Percentiles rank a stretch among this genome's conserved stretches.
Evolutionary conservation across 2,329 filamentous ascomycete species (phyloP).

Genomic region (Bipolaris gigantea): DNA sequence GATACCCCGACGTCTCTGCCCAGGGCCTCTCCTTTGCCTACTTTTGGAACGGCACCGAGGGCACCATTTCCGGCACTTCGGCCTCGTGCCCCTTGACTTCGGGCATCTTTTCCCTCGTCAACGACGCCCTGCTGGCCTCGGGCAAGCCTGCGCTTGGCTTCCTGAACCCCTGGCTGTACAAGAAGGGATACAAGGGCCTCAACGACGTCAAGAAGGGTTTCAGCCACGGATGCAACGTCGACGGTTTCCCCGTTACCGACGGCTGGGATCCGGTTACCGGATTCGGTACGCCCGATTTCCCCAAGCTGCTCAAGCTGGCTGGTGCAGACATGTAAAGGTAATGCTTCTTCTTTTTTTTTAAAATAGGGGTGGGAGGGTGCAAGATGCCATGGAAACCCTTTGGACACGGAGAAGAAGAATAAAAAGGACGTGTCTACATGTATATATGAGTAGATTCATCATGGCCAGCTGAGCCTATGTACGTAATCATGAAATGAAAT

Average conservation of each 20-base stretch:
- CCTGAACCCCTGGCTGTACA: conserved; percentile 64
- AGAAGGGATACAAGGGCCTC: conserved; percentile 51
- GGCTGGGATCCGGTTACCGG: conserved; percentile 47
- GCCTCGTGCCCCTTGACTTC: conserved; percentile 62
- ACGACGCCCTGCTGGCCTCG: conserved; percentile 59
- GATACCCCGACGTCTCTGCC: conserved; percentile 64
- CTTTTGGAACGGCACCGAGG: conserved; percentile 47
- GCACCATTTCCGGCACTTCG: conserved; percentile 54
- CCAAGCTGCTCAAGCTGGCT: conserved; percentile 30
- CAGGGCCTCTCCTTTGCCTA: conserved; percentile 57
- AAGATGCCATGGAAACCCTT: no score
- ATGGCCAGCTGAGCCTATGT: neutral
- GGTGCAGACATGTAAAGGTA: conserved; percentile 16
- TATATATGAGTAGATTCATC: neutral
- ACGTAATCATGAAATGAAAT: neutral
- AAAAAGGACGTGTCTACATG: neutral
- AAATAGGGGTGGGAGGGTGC: no score
- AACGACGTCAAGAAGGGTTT: conserved; percentile 52
- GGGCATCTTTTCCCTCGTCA: conserved; percentile 62
- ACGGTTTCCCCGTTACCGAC: conserved; percentile 39
- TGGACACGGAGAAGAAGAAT: neutral
- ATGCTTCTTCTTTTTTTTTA: conserved; percentile 9
- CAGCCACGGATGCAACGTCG: conserved; percentile 44
- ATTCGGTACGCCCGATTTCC: conserved; percentile 40
- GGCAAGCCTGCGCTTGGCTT: conserved; percentile 59